Evolutionary conservation across 2,329 filamentous ascomycete species (phyloP).

Genomic region (Hansfordia pulvinata): DNA sequence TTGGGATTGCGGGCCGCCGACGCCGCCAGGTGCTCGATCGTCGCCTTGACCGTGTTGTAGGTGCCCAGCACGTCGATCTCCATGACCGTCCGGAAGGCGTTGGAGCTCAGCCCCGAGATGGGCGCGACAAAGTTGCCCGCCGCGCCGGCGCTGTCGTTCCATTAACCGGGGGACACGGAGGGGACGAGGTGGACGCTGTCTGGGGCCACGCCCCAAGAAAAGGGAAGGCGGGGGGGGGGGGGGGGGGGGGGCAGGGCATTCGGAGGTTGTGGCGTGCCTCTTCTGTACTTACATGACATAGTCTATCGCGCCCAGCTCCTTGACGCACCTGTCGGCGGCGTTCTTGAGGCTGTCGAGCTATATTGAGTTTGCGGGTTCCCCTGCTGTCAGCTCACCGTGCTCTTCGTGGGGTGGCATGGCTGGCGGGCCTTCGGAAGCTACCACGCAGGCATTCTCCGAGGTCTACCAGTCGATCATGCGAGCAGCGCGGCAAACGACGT

Average conservation of each 20-base stretch:
- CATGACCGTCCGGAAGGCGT: constrained; percentile 90
- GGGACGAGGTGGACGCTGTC: no score
- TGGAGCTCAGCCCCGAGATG: constrained; percentile 66
- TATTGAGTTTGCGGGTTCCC: no score
- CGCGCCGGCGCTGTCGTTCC: constrained; percentile 58
- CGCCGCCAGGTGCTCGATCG: constrained; percentile 64
- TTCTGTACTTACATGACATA: constrained; percentile 86
- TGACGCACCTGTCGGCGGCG: constrained; percentile 66
- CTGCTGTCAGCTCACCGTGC: no score
- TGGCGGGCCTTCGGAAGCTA: no score
- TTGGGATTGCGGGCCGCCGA: constrained; percentile 56
- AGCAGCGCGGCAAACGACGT: constrained; percentile 12
- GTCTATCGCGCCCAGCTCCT: constrained; percentile 79
- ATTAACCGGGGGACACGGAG: neutral
- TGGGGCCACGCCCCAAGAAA: no score
- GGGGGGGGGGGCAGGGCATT: no score
- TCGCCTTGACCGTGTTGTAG: constrained; percentile 91
- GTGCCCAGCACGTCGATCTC: constrained; percentile 92
- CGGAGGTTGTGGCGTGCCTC: no score
- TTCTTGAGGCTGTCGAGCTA: constrained; percentile 51
- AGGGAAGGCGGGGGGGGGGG: neutral
- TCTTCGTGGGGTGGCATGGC: no score
- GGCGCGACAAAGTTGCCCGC: constrained; percentile 92
- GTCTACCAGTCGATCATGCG: neutral
- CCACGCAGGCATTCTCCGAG: no score